Conservation (phyloP, 23 red algal species). For the Gracilariopsis chorda region DNA sequence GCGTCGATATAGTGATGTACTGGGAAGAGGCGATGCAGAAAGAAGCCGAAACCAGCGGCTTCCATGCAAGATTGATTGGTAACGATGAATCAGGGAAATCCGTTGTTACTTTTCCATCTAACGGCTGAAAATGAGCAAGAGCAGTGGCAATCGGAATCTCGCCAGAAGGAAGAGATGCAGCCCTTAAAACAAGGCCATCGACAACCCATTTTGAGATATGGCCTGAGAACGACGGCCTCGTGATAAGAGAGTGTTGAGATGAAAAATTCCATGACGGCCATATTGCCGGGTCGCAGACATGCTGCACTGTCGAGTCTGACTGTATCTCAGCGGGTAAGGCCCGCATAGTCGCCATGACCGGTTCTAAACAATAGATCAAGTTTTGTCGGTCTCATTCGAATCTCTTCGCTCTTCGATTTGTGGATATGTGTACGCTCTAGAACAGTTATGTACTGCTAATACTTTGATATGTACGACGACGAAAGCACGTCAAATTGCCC, state of each 20-base stretch:
- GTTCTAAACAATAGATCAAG: too few relatives aligned
- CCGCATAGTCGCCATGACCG: neutral
- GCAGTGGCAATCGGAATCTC: neutral
- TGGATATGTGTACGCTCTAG: too few relatives aligned
- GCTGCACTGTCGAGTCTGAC: neutral
- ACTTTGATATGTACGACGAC: too few relatives aligned
- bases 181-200: neutral
- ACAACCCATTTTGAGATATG: neutral
- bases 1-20: neutral
- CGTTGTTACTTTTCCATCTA: neutral
- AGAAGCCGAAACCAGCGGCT: neutral
- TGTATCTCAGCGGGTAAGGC: neutral
- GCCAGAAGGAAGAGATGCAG: neutral
- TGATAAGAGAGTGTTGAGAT: neutral
- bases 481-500: too few relatives aligned
- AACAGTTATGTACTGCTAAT: too few relatives aligned
- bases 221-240: neutral
- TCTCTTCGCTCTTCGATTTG: too few relatives aligned
- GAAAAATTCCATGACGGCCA: slow-evolving; percentile 6
- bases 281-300: neutral
- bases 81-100: neutral
- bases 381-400: too few relatives aligned
- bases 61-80: neutral
- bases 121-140: slow-evolving; percentile 4
- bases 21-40: neutral